Evolutionary conservation across 2,329 filamentous ascomycete genomes (phyloP).

Genomic region (Dactylellina cionopaga): DNA sequence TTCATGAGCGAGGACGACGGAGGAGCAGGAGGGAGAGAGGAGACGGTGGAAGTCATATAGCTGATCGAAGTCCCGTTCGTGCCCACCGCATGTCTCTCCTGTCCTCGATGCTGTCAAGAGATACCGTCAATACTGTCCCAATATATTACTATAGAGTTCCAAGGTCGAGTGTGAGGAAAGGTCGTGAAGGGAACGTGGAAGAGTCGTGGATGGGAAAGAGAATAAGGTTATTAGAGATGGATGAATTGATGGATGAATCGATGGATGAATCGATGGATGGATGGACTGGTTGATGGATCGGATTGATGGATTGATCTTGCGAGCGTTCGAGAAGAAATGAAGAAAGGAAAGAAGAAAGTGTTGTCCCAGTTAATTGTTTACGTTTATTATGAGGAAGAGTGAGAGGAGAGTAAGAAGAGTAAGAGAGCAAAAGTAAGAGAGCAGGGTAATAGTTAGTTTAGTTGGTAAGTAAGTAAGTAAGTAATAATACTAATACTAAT

Average conservation of each 20-base stretch:
- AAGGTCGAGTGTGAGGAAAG: background rate
- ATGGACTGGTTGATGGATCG: background rate
- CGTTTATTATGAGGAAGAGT: no score
- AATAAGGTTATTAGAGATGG: background rate
- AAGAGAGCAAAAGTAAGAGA: no score
- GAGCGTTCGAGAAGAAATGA: no score
- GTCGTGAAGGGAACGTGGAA: no score
- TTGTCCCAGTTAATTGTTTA: no score
- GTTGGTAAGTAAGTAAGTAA: no score
- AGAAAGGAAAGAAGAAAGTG: background rate
- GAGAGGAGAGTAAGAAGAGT: no score
- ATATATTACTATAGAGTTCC: no score
- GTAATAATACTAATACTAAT: no score
- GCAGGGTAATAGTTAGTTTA: no score
- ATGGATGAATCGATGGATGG: background rate
- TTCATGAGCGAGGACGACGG: slow-evolving; percentile 35
- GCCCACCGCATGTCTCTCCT: slow-evolving; percentile 41
- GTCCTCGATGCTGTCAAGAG: background rate
- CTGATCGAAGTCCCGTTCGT: slow-evolving; percentile 44
- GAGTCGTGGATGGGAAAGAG: no score
- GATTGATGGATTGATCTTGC: background rate
- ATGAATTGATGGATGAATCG: background rate
- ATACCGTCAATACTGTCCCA: background rate
- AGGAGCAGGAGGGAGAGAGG: slow-evolving; percentile 38
- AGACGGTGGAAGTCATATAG: slow-evolving; percentile 49